Evolutionary conservation across 352 stramenopile species (phyloP), one percentile per base, ranked within the genome.

Genomic region (Pythium folliculosum): DNA sequence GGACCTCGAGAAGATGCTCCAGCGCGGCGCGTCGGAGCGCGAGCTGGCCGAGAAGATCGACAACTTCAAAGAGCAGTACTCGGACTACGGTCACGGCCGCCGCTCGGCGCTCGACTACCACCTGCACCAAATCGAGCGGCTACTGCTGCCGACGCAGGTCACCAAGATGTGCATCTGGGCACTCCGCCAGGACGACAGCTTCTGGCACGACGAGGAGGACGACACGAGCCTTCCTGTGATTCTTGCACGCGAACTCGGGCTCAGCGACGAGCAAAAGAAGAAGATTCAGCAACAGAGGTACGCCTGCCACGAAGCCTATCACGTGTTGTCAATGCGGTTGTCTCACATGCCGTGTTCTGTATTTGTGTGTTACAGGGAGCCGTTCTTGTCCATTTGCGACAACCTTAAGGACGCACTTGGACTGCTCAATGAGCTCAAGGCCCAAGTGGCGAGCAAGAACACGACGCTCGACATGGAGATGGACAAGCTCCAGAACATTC

Each of bases 61-160:
- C 78, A 98, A 97, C 70, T 98, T 97, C 72, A 97, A 96, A 38
- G 94, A 98, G 73, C 85, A 94, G 75, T 95, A 94, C 76, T 92
- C 82, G 68, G 84, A 94, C 77, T 98, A 98, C 76, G 94, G 94
- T 23, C 85, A 92, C 65, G 90, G 92, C 48, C 88, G 94, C 35
- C 83, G 91, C 47, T 96, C 90, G 43, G 89, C 90, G 59, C 71
- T 95, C 53, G 84, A 80, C 57, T 96, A 94, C 65, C 95, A 98
- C 64, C 81, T 98, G 75, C 93, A 97, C 72, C 94, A 98, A 75
- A 96, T 98, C 58, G 82, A 96, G 67, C 91, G 96, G 60, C 75
- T 98, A 52, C 77, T 98, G n/a, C 77, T 97, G 77, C 93, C 93
- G 43, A 98, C 93, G 37, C 90, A 97, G 66, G 95, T 97, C 35